Percentiles rank a stretch among this genome's conserved stretches.
These are phyloP conservation scores for Aegilops tauschii DNA, from an alignment of 176 grass and related monocot genomes.

Conservation along the genomic window DNA sequence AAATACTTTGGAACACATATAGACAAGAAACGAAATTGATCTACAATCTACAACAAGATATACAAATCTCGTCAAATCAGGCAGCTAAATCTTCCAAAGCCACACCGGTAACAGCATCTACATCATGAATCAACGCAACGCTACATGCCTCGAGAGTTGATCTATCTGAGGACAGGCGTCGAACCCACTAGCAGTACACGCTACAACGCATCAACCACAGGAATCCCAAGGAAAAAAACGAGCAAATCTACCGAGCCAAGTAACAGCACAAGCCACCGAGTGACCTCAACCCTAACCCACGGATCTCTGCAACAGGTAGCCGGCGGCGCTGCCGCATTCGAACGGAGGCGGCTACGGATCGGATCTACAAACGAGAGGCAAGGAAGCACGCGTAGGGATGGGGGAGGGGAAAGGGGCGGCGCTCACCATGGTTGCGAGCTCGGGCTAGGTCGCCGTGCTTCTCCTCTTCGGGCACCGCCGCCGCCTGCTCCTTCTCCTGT, in stretches of 20 bases:
- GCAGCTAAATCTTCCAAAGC: background rate
- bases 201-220: background rate
- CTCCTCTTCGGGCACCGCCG: conserved; percentile 4
- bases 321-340: background rate
- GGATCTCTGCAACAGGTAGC: background rate
- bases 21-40: background rate
- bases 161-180: too few species aligned
- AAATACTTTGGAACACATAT: too few species aligned
- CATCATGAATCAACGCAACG: background rate
- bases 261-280: background rate
- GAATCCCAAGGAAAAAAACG: background rate
- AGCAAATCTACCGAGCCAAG: background rate
- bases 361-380: background rate
- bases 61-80: background rate
- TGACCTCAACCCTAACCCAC: background rate
- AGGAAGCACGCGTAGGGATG: too few species aligned
- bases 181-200: background rate
- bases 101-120: too few species aligned
- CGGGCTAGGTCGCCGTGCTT: background rate
- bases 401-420: background rate
- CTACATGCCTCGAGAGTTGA: background rate
- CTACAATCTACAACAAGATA: background rate
- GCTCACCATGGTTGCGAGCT: conserved; percentile 40
- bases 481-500: background rate
- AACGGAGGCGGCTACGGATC: background rate